Evolutionary conservation across 768 basidiomycete species (phyloP), one percentile per base, ranked within the genome.

Genomic region (Favolaschia claudopus): DNA sequence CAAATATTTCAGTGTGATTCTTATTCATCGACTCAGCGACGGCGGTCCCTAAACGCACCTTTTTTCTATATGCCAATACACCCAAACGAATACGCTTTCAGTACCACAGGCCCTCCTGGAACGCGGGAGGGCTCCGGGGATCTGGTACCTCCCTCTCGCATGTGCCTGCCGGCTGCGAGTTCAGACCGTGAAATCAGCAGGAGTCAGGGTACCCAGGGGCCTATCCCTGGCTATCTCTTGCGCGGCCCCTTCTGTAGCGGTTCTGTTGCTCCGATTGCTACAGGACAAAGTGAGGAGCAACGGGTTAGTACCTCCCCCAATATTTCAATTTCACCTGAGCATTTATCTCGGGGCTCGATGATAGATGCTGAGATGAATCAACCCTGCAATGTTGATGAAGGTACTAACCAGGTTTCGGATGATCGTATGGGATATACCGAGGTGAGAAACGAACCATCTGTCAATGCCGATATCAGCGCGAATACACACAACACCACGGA

Each of bases 111-210:
- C 38, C 50, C 50, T 52, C 50, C 50, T 52, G 50, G 50, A 17
- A 4, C 50, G 29, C 50, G 50, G 50, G 50, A 52, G 50, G 50
- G 50, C 40, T 52, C 20, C 38, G 50, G 50, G 50, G 50, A 52
- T 17, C 24, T 52, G 50, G 50, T 45, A 45, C 43, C 25, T 22
- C 43, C 43, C 43, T 45, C 43, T 24, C 43, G 25, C 24, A 8
- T 25, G 50, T 52, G 50, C 50, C 19, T 52, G 50, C 50, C 13
- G 37, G 37, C 38, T 52, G 37, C 27, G 50, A 52, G 50, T 52
- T 22, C 24, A 29, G 50, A 52, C 22, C 20, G 36, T n/a, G 36
- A 10, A 29, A 4, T 28, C 43, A 45, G 43, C 43, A 45, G 25
- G 43, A 45, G 43, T 27, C 43, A 28, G 43, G 43, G 43, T 45